A percentile compares a stretch with the other conserved stretches of the same genome.
Evolutionary conservation across 163 green algal species (phyloP).

Genomic region (Coccomyxa subellipsoidea): DNA sequence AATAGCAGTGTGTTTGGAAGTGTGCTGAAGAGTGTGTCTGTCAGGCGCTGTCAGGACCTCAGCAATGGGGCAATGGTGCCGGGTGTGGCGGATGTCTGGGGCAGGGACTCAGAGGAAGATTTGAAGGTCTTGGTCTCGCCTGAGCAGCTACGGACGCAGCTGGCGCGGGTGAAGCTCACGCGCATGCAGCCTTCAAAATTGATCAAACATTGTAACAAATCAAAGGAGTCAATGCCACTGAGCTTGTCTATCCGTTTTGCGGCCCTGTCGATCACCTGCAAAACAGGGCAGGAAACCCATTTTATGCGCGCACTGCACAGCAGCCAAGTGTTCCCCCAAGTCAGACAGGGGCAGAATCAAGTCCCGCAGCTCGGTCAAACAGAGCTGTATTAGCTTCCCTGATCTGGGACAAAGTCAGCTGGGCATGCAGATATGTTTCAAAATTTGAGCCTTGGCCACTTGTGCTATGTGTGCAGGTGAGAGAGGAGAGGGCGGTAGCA

Average conservation of each 20-base stretch:
- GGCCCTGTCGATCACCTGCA: too few species aligned
- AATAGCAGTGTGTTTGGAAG: neutral
- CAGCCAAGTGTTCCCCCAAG: neutral
- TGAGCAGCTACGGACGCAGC: constrained; percentile 66
- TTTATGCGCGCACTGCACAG: too few species aligned
- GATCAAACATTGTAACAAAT: neutral
- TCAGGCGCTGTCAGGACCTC: constrained; percentile 66
- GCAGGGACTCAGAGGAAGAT: constrained; percentile 18
- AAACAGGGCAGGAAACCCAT: too few species aligned
- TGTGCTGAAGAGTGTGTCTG: neutral
- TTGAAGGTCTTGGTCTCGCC: constrained; percentile 60
- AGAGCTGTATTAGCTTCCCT: neutral
- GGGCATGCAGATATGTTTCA: neutral
- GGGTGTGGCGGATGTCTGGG: constrained; percentile 64
- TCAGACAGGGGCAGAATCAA: neutral
- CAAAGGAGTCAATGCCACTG: neutral
- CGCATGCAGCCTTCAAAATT: neutral
- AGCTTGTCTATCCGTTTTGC: too few species aligned
- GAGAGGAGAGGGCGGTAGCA: constrained; percentile 57
- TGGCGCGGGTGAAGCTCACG: constrained; percentile 33
- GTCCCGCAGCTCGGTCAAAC: too few species aligned
- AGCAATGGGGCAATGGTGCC: constrained; percentile 80
- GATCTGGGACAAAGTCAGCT: too few species aligned
- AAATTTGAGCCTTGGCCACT: neutral
- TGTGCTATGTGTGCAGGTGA: neutral